These are phyloP conservation scores for Eutypella sp. DNA, from an alignment of 2,329 filamentous ascomycete genomes.

Conservation along the genomic window DNA sequence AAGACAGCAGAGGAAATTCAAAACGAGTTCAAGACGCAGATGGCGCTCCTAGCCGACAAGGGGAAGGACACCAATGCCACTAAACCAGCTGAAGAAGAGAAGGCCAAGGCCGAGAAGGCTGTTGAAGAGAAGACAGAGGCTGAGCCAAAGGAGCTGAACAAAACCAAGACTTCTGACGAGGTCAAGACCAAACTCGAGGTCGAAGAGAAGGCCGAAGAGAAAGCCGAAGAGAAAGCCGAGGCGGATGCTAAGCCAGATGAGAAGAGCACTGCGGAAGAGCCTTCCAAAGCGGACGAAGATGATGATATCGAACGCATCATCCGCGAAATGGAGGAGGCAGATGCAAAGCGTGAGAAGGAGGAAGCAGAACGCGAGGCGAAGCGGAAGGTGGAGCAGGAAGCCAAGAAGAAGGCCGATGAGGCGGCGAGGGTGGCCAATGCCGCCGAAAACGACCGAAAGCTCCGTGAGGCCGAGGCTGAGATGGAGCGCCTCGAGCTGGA, in stretches of 20 bases:
- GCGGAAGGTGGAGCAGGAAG: conserved; percentile 39
- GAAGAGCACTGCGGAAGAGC: conserved; percentile 27
- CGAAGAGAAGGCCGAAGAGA: conserved; percentile 18
- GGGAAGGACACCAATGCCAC: conserved; percentile 42
- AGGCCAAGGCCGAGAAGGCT: conserved; percentile 26
- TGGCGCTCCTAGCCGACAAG: conserved; percentile 48
- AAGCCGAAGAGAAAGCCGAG: conserved; percentile 19
- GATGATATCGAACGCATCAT: conserved; percentile 58
- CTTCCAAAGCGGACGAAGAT: conserved; percentile 31
- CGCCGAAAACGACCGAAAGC: conserved; percentile 58
- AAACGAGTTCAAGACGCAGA: conserved; percentile 75
- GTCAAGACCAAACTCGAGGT: conserved; percentile 16
- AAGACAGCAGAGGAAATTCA: conserved; percentile 80
- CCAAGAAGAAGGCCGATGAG: conserved; percentile 37
- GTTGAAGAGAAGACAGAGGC: conserved; percentile 22
- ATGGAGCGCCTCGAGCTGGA: conserved; percentile 66
- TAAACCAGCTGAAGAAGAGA: conserved; percentile 25
- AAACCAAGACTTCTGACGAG: conserved; percentile 14
- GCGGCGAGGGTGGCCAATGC: conserved; percentile 41
- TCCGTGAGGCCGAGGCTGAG: conserved; percentile 68
- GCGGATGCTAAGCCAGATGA: conserved; percentile 23
- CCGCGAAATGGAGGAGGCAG: conserved; percentile 56
- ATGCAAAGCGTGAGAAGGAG: conserved; percentile 44
- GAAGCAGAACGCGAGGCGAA: conserved; percentile 39
- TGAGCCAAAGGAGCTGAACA: conserved; percentile 18